Conservation (phyloP, 192 early-diverging fungal species). For the Chytriomyces sp. region DNA sequence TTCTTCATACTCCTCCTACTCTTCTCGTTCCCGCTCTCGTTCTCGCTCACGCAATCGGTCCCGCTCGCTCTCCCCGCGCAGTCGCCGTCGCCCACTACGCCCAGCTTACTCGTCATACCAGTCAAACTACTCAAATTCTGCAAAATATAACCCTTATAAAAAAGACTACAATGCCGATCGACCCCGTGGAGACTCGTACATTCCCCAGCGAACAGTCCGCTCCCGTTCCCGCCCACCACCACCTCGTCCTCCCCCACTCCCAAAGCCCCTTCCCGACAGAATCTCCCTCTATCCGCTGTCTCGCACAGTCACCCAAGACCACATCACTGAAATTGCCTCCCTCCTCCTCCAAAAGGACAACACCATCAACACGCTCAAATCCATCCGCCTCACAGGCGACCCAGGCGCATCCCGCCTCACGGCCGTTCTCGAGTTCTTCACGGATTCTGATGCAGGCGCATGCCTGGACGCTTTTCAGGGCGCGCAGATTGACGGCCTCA, state of each 20-base stretch:
- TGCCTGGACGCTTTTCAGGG: constrained; percentile 13
- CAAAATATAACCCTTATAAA: too few species aligned
- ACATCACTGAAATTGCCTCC: constrained; percentile 18
- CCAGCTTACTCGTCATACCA: too few species aligned
- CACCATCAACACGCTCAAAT: background rate
- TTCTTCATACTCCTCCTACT: background rate
- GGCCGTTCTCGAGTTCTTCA: constrained; percentile 7
- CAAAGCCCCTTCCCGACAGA: constrained; percentile 16
- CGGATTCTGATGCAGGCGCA: background rate
- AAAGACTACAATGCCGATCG: background rate
- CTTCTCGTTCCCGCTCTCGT: background rate
- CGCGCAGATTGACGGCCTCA: constrained; percentile 19
- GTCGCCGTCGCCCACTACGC: background rate
- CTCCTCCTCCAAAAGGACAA: background rate
- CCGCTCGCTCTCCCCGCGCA: background rate
- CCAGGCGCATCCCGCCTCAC: background rate
- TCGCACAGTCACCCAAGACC: constrained; percentile 1
- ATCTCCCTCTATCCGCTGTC: constrained; percentile 14
- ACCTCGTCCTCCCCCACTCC: background rate
- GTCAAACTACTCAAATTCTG: too few species aligned
- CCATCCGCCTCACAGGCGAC: background rate
- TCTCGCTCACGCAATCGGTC: background rate
- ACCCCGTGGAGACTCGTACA: background rate
- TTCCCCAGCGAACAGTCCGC: background rate
- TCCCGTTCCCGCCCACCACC: background rate